Base-by-base conservation (phyloP, 495 filamentous ascomycete species). In the Penicillium chermesinum region DNA sequence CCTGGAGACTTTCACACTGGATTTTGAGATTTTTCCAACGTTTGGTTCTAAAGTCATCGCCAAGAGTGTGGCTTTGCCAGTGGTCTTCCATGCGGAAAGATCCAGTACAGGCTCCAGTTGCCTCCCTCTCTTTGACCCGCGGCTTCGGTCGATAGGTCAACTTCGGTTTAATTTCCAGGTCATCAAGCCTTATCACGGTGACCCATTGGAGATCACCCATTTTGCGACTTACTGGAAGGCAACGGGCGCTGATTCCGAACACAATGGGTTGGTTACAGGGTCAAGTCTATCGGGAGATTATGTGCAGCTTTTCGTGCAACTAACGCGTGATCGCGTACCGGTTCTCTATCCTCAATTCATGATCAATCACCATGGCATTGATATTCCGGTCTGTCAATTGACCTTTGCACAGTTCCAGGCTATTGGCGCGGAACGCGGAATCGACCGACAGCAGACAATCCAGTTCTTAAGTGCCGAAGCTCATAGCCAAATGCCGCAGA, bases 171-270 rank as follows among this genome's bases (percentile, higher is more conserved):
- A 88, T 50, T 95, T 86, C 53, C 91, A 96, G 63, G 87, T 97
- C 27, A 96, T 98, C 61, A 95, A 95, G 62, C 91, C 93, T 1
- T 98, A 96, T 67, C 82, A 83, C 52, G 91, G 94, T n/a, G 84
- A 86, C 50, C 88, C 94, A 2, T 70, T 97, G 32, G 94, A 97
- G 63, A 96, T 98, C 44, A 94, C 91, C 1, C 88, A 96, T 54
- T 97, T 97, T 61, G 93, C 95, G 45, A 97, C 93, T 2, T 98
- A 98, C 67, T 98, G 93, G 93, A 97, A 96, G 68, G 91, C 91
- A 1, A 98, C 94, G 3, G 95, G 88, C 58, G 88, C 94, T 49
- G 88, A 95, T 59, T 80, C 82, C 13, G 85, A 87, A 44, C 86
- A 88, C 36, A 90, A 75, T 61, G 85, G 87, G 35, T 80, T 96